phyloP scores from a whole-genome alignment of 176 grass and related monocot species.

The Triticum timopheevii region DNA sequence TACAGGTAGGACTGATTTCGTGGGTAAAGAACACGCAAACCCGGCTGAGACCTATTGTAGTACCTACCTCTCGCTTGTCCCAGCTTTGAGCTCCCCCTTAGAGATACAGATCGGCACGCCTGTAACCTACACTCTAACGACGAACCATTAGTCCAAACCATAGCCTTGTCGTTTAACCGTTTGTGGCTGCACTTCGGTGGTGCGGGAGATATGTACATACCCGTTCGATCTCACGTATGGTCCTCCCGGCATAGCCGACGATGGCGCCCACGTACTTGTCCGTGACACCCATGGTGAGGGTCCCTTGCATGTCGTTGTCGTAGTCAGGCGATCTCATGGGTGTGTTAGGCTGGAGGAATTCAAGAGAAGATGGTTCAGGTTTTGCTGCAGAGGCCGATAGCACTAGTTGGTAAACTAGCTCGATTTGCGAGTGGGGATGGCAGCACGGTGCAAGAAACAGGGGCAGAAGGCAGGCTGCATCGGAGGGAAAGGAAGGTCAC shows the following conservation, averaged over 20 bases:
- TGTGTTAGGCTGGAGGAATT: slow-evolving; percentile 39
- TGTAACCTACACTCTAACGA: slow-evolving; percentile 56
- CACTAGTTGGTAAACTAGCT: too few species aligned
- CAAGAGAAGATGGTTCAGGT: too few species aligned
- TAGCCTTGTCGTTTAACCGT: not conserved
- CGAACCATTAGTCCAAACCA: not conserved
- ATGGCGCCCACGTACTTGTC: slow-evolving; percentile 93
- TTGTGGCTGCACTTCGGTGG: not conserved
- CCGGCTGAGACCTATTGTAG: not conserved
- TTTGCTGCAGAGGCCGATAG: too few species aligned
- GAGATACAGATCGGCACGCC: slow-evolving; percentile 89
- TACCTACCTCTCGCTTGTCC: slow-evolving; percentile 48
- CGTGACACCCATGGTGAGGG: slow-evolving; percentile 72
- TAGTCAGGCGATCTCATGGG: slow-evolving; percentile 43
- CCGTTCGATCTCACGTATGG: slow-evolving; percentile 88
- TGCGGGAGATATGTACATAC: slow-evolving; percentile 15
- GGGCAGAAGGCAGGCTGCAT: too few species aligned
- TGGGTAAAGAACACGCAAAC: not conserved
- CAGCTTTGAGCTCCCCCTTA: slow-evolving; percentile 76
- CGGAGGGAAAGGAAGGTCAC: too few species aligned
- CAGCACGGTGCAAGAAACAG: too few species aligned
- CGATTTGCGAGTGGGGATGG: too few species aligned
- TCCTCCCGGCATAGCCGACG: slow-evolving; percentile 77
- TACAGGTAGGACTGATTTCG: not conserved
- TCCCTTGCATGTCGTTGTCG: slow-evolving; percentile 52